phyloP scores from a whole-genome alignment of 83 land plant species.

The Picea abies region DNA sequence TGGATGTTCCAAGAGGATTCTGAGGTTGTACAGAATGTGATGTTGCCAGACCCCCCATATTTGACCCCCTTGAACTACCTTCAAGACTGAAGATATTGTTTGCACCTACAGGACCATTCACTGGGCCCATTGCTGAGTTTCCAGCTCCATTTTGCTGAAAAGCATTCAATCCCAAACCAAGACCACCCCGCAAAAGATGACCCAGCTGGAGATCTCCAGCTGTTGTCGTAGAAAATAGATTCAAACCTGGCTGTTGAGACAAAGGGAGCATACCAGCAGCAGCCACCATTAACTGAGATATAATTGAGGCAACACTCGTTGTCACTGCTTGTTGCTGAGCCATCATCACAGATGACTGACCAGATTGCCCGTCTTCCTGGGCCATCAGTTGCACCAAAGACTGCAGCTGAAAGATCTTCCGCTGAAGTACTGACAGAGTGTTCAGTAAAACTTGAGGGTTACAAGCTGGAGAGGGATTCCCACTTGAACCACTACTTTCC shows the following conservation, averaged over 20 bases:
- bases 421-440: conserved; percentile 56
- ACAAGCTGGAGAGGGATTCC: conserved; percentile 25
- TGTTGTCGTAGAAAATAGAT: not conserved
- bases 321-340: conserved; percentile 53
- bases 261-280: conserved; percentile 66
- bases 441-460: conserved; percentile 46
- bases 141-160: conserved; percentile 6
- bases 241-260: conserved; percentile 23
- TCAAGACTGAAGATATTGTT: conserved; percentile 12
- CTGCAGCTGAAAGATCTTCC: conserved; percentile 64
- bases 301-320: conserved; percentile 58
- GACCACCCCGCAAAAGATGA: not conserved
- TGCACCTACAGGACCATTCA: not conserved
- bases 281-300: conserved; percentile 66
- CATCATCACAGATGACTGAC: conserved; percentile 26
- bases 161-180: conserved; percentile 6
- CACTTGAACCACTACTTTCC: not conserved
- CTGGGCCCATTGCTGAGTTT: not conserved
- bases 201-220: conserved; percentile 3
- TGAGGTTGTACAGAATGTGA: not conserved
- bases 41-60: not conserved
- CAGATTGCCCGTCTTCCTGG: conserved; percentile 30
- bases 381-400: conserved; percentile 16
- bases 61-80: conserved; percentile 2
- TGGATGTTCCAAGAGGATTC: conserved; percentile 1